Percentiles rank a stretch among this genome's conserved stretches.
phyloP scores from a whole-genome alignment of 2,329 filamentous ascomycete species.

The Scedosporium aurantiacum region DNA sequence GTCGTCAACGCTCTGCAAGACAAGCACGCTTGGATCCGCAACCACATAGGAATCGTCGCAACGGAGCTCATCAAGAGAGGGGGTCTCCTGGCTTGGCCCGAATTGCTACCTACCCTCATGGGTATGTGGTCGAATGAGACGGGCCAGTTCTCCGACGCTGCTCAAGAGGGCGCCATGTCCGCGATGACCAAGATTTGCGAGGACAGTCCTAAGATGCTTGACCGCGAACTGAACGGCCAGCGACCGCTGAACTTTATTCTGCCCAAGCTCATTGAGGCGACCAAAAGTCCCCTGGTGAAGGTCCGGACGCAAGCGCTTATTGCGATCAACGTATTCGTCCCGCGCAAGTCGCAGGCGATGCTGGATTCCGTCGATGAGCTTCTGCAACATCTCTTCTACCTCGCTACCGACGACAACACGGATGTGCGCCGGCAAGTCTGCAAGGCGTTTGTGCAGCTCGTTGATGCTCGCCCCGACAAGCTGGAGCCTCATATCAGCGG shows the following conservation, averaged over 20 bases:
- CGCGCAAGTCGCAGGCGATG: conserved; percentile 72
- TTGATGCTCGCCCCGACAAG: conserved; percentile 83
- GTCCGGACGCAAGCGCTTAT: conserved; percentile 71
- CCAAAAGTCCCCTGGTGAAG: conserved; percentile 61
- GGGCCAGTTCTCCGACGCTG: conserved; percentile 56
- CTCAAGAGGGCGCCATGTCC: conserved; percentile 88
- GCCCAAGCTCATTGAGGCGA: conserved; percentile 82
- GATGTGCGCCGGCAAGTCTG: conserved; percentile 91
- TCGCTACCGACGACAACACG: conserved; percentile 64
- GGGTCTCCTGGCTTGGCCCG: conserved; percentile 82
- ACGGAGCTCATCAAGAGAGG: conserved; percentile 81
- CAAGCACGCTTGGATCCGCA: conserved; percentile 69
- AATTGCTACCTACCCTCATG: conserved; percentile 74
- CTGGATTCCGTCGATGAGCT: conserved; percentile 71
- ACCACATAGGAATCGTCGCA: conserved; percentile 83
- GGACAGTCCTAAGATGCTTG: conserved; percentile 78
- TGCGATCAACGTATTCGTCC: conserved; percentile 85
- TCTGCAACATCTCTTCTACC: conserved; percentile 69
- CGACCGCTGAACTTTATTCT: conserved; percentile 80
- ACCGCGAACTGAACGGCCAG: conserved; percentile 80
- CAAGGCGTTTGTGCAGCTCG: conserved; percentile 81
- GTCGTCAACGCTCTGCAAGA: conserved; percentile 75
- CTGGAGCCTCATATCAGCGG: conserved; percentile 78
- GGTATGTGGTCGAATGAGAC: conserved; percentile 63
- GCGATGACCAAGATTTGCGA: conserved; percentile 94